Conservation (phyloP, 2,329 filamentous ascomycete species). For the Verticillium tricorpus region DNA sequence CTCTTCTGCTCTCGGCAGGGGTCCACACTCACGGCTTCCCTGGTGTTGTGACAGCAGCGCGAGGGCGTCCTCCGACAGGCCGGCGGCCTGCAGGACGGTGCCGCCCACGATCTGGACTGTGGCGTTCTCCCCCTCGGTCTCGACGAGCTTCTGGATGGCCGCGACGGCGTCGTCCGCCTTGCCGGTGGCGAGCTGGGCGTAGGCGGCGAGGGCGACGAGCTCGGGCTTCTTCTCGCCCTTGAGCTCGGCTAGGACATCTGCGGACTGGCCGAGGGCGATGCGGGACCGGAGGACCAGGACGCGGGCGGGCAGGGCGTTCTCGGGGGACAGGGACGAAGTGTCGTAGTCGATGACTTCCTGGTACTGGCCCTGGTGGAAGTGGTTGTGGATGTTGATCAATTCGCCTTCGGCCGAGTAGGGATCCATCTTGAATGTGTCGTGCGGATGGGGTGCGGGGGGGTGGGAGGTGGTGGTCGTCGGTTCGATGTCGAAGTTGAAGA, state of each 20-base stretch:
- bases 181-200: constrained; percentile 64
- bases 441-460: not conserved
- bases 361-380: constrained; percentile 79
- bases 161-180: constrained; percentile 58
- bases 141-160: constrained; percentile 62
- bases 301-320: constrained; percentile 72
- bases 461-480: not conserved
- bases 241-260: constrained; percentile 66
- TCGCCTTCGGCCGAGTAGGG: constrained; percentile 68
- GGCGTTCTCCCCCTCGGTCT: constrained; percentile 65
- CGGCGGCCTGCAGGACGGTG: constrained; percentile 75
- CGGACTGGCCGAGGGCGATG: constrained; percentile 74
- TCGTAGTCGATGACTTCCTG: constrained; percentile 82
- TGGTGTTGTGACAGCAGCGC: constrained; percentile 77
- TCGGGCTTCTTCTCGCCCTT: constrained; percentile 63
- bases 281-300: constrained; percentile 77
- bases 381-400: constrained; percentile 66
- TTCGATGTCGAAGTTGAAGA: not conserved
- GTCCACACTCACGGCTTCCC: constrained; percentile 63
- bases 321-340: constrained; percentile 69
- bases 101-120: constrained; percentile 78
- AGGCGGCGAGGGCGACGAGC: constrained; percentile 68
- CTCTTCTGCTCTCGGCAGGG: not conserved
- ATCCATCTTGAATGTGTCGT: constrained; percentile 48
- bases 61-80: constrained; percentile 81